Percentiles rank a stretch among this genome's conserved stretches.
phyloP scores from a whole-genome alignment of 2,329 filamentous ascomycete genomes.

The Ceratocystis huliohia region DNA sequence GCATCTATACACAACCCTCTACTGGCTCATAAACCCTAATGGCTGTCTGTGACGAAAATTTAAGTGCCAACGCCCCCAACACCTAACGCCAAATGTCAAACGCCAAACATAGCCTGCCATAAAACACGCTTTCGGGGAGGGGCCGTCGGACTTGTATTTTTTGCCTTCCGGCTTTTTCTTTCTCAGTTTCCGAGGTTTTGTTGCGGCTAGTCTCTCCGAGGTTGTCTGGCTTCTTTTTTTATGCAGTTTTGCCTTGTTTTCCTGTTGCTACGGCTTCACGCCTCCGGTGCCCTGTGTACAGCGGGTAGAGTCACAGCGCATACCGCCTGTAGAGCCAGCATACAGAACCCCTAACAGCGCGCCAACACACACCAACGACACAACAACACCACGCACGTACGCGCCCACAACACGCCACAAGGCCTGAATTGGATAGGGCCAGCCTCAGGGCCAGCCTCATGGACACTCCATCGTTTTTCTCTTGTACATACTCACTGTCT shows the following conservation, averaged over 20 bases:
- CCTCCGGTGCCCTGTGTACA: not conserved
- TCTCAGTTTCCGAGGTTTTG: not conserved
- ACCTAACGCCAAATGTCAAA: not conserved
- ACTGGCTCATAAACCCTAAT: too few species aligned
- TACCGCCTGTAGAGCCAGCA: not conserved
- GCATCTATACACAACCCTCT: too few species aligned
- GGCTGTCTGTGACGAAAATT: too few species aligned
- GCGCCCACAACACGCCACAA: not conserved
- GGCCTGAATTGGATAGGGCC: not conserved
- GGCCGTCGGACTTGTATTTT: not conserved
- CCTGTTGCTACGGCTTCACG: not conserved
- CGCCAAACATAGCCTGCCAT: not conserved
- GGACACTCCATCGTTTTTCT: not conserved
- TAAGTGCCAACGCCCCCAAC: too few species aligned
- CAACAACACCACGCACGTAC: not conserved
- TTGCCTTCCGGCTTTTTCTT: not conserved
- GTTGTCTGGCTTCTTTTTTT: not conserved
- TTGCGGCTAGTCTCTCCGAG: too few species aligned
- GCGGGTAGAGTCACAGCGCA: not conserved
- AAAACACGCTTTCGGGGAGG: not conserved
- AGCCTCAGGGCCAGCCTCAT: conserved; percentile 2
- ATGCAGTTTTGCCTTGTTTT: not conserved
- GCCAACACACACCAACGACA: too few species aligned
- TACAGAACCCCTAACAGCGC: not conserved
- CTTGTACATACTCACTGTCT: not conserved